phyloP scores from a whole-genome alignment of 2,329 filamentous ascomycete genomes.

The Thermothelomyces thermophilus region DNA sequence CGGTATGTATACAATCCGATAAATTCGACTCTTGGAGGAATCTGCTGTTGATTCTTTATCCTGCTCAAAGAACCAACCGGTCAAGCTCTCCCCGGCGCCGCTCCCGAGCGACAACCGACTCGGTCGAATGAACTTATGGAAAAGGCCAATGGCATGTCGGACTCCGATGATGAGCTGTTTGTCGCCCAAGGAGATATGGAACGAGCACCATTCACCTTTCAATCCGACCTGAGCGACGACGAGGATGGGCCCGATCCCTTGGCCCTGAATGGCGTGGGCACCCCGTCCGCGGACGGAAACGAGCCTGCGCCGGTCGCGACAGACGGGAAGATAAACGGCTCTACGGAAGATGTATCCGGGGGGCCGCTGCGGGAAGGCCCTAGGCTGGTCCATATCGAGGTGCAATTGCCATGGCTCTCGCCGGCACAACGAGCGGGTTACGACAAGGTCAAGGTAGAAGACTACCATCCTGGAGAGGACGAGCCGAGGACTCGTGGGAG shows the following conservation, averaged over 20 bases:
- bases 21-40: neutral
- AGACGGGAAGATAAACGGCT: neutral
- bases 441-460: constrained; percentile 14
- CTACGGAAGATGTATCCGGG: neutral
- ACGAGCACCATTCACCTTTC: constrained; percentile 16
- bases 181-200: neutral
- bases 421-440: constrained; percentile 13
- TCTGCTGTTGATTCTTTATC: neutral
- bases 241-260: constrained; percentile 10
- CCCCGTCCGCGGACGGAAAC: neutral
- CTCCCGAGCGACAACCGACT: neutral
- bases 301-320: neutral
- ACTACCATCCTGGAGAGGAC: constrained; percentile 6
- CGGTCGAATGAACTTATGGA: constrained; percentile 6
- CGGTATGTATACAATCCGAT: neutral
- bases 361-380: neutral
- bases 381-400: constrained; percentile 16
- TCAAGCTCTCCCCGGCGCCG: neutral
- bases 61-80: neutral
- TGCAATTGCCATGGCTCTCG: constrained; percentile 17
- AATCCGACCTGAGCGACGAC: constrained; percentile 22
- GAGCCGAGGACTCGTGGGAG: constrained; percentile 1
- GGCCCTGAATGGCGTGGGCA: neutral
- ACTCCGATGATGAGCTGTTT: constrained; percentile 20
- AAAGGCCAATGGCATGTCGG: constrained; percentile 5